Evolutionary conservation across 306 rosid species (phyloP), one percentile per base, ranked within the genome.

Genomic region (Quercus berberidifolia): DNA sequence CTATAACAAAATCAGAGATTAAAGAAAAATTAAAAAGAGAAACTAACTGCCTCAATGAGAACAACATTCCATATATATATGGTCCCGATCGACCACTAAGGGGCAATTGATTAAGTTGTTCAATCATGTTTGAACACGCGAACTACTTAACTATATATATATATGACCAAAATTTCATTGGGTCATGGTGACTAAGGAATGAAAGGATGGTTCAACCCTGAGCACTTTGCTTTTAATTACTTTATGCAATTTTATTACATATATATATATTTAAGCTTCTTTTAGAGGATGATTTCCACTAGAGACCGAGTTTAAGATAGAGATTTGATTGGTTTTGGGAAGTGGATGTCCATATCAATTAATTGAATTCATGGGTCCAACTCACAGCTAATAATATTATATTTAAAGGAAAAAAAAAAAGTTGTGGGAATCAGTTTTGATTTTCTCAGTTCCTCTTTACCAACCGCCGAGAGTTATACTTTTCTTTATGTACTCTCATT

Each of bases 111-210:
- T 26, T 30, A 30, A 19, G 41, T 15, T 64, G 70, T 4, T 64
- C 41, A 30, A 64, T 64, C 70, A 35, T 35, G 72, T 68, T 68
- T 33, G 52, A 33, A 33, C 72, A 68, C 72, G 54, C 72, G 52
- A 35, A 68, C 54, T 35, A 17, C 70, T 14, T 15, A 35, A 31
- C 4, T 20, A 8, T 35, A 35, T 35, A 6, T 35, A 10, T 58
- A 25, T 25, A 21, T 78, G 69, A 41, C 71, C 80, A 65, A 67
- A 28, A 18, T 52, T 81, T 43, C 25, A 84, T 88, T 79, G 81
- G 91, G 71, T 82, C 80, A 76, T 71, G 78, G 81, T 88, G 86
- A 90, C 85, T 80, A 77, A 79, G 81, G 79, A 85, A 74, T 14
- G 77, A 85, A 71, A 83, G 78, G 80, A 87, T 76, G 82, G 72